phyloP scores from a whole-genome alignment of 768 basidiomycete species.

The Sporobolomyces roseus region DNA sequence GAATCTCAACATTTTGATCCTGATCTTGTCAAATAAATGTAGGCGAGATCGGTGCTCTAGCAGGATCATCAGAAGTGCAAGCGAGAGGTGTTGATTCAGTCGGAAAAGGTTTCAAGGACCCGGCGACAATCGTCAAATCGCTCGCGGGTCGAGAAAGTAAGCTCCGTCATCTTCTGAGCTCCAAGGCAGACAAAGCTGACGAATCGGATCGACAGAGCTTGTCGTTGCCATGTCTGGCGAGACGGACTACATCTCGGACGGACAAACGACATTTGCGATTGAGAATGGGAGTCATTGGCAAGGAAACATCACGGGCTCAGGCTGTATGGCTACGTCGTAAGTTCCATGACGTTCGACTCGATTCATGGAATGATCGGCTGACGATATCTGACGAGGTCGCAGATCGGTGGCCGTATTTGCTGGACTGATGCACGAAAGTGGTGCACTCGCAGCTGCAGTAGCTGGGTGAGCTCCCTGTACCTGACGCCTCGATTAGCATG shows the following conservation, averaged over 20 bases:
- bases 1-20: no score
- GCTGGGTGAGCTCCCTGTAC: conserved; percentile 60
- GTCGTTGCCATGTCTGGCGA: conserved; percentile 75
- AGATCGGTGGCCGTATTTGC: conserved; percentile 67
- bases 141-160: conserved; percentile 71
- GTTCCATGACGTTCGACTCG: no score
- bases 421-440: conserved; percentile 46
- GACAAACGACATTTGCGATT: conserved; percentile 62
- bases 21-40: background rate
- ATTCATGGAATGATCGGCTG: no score
- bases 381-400: no score
- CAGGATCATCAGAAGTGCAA: conserved; percentile 69
- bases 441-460: conserved; percentile 62
- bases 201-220: conserved; percentile 57
- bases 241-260: conserved; percentile 80
- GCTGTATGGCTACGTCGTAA: conserved; percentile 59
- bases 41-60: conserved; percentile 75
- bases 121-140: conserved; percentile 62
- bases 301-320: conserved; percentile 80
- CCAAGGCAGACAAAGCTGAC: background rate
- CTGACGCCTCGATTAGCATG: background rate
- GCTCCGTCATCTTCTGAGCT: background rate
- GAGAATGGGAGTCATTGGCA: conserved; percentile 71
- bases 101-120: conserved; percentile 71
- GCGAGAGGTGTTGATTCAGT: conserved; percentile 82